A percentile compares a stretch with the other conserved stretches of the same genome.
Evolutionary conservation across 2,329 filamentous ascomycete species (phyloP).

Genomic region (Cladosporium austrohemisphaericum): DNA sequence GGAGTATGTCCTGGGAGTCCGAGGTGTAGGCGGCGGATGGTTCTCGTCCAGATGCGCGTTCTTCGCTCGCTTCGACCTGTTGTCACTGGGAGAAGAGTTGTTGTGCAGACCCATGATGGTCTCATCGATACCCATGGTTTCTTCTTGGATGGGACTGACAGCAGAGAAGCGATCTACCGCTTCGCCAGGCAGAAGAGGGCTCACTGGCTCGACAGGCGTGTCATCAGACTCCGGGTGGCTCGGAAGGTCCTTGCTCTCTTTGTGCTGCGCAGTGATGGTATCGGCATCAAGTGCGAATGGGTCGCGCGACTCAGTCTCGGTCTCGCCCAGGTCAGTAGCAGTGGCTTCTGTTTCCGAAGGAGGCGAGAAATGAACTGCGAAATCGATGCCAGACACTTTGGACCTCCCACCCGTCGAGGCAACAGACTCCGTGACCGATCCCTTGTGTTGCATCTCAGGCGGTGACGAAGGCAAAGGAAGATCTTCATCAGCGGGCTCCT

Average conservation of each 20-base stretch:
- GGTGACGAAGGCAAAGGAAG: constrained; percentile 13
- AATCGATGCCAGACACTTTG: constrained; percentile 29
- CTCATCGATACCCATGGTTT: constrained; percentile 29
- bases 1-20: constrained; percentile 31
- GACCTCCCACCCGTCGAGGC: constrained; percentile 21
- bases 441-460: constrained; percentile 17
- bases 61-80: constrained; percentile 13
- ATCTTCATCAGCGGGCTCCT: constrained; percentile 2
- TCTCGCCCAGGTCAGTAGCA: constrained; percentile 20
- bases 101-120: constrained; percentile 18
- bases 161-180: constrained; percentile 30
- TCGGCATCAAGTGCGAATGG: constrained; percentile 33
- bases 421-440: constrained; percentile 22
- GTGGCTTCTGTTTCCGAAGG: constrained; percentile 29
- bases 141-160: constrained; percentile 33
- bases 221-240: background rate
- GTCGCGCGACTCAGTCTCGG: constrained; percentile 31
- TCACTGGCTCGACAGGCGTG: constrained; percentile 23
- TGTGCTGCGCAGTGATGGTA: constrained; percentile 32
- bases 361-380: constrained; percentile 31
- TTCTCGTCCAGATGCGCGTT: constrained; percentile 19
- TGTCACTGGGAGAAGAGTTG: constrained; percentile 14
- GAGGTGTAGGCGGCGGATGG: constrained; percentile 27
- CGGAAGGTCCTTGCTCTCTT: constrained; percentile 21
- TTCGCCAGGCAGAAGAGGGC: constrained; percentile 30